phyloP scores from a whole-genome alignment of 495 filamentous ascomycete species.

The Apodospora peruviana region DNA sequence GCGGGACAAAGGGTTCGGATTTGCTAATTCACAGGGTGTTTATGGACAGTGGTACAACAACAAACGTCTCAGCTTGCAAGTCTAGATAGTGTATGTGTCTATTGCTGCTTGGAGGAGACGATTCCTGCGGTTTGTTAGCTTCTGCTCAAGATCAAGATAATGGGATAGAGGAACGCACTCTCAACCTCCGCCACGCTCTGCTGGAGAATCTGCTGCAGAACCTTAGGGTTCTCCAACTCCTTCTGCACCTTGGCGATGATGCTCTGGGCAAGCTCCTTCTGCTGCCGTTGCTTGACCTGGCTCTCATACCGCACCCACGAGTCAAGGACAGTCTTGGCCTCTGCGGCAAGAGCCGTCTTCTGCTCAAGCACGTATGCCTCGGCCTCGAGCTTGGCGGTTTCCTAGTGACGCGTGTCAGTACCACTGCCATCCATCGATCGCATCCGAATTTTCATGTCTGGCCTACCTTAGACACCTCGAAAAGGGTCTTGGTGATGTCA shows the following conservation, averaged over 20 bases:
- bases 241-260: conserved; percentile 96
- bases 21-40: conserved; percentile 42
- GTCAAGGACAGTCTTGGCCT: conserved; percentile 93
- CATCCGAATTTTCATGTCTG: background rate
- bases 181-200: conserved; percentile 95
- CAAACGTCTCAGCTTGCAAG: conserved; percentile 35
- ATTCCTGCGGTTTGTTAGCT: conserved; percentile 39
- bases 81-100: conserved; percentile 35
- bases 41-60: conserved; percentile 42
- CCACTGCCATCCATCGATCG: background rate
- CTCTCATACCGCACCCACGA: conserved; percentile 98
- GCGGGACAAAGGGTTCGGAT: conserved; percentile 23
- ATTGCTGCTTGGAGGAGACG: conserved; percentile 50
- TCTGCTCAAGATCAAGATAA: background rate
- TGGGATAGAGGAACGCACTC: conserved; percentile 56
- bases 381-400: conserved; percentile 93
- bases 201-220: conserved; percentile 88
- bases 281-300: conserved; percentile 97
- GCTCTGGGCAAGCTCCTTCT: conserved; percentile 86
- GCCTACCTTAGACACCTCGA: conserved; percentile 91
- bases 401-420: conserved; percentile 48
- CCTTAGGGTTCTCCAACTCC: conserved; percentile 95
- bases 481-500: conserved; percentile 92
- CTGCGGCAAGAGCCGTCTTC: conserved; percentile 76
- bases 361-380: conserved; percentile 96